Percentiles rank a stretch among this genome's conserved stretches.
Evolutionary conservation across 208 protist species (phyloP).

Genomic region (Polymyxa betae): DNA sequence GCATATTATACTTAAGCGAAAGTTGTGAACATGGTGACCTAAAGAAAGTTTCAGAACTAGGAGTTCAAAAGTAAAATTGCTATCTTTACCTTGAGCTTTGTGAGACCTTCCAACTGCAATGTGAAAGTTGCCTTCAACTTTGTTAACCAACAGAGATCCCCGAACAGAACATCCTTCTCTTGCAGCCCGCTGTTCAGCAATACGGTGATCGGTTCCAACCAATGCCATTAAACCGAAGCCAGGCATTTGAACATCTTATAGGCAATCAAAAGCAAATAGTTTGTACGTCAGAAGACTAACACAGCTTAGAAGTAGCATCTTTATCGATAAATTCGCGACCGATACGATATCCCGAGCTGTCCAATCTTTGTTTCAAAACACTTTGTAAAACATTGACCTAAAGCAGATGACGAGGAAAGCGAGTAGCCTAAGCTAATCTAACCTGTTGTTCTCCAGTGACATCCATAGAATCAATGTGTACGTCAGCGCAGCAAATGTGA

Average conservation of each 20-base stretch:
- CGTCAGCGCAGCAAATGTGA: slow-evolving; percentile 20
- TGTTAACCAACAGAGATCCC: slow-evolving; percentile 23
- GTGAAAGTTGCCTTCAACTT: slow-evolving; percentile 48
- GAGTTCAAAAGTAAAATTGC: background rate
- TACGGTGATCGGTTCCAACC: slow-evolving; percentile 22
- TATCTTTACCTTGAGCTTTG: slow-evolving; percentile 23
- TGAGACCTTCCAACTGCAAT: slow-evolving; percentile 39
- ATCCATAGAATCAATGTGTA: slow-evolving; percentile 41
- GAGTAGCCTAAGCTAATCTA: background rate
- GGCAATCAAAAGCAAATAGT: background rate
- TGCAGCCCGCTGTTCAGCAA: slow-evolving; percentile 10
- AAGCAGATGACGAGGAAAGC: background rate
- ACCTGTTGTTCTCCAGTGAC: slow-evolving; percentile 48
- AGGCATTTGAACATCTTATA: slow-evolving; percentile 43
- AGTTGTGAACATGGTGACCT: slow-evolving; percentile 52
- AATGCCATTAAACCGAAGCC: slow-evolving; percentile 8
- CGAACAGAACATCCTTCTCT: slow-evolving; percentile 17
- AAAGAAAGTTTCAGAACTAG: background rate
- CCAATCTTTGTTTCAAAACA: slow-evolving; percentile 1
- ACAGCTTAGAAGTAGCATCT: slow-evolving; percentile 9
- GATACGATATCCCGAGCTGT: background rate
- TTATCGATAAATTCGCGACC: slow-evolving; percentile 41
- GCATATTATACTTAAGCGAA: background rate
- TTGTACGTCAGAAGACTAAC: background rate
- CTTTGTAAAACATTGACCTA: slow-evolving; percentile 31